phyloP scores from a whole-genome alignment of 495 filamentous ascomycete species.

The Neurospora hispaniola region DNA sequence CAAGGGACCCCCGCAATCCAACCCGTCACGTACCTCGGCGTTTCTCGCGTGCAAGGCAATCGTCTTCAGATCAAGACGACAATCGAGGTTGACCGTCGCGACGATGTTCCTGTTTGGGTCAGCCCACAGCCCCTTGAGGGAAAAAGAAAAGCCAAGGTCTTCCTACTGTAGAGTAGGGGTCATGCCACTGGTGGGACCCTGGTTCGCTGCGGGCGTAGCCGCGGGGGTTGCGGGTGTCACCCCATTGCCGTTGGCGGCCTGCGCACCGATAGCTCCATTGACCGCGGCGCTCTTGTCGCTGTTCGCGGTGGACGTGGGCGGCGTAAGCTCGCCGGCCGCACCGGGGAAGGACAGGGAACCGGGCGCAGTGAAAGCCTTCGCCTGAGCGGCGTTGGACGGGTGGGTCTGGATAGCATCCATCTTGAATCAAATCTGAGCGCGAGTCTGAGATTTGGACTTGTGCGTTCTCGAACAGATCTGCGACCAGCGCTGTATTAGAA shows the following conservation, averaged over 20 bases:
- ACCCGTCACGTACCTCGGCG: constrained; percentile 50
- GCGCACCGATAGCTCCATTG: constrained; percentile 51
- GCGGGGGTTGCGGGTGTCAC: constrained; percentile 93
- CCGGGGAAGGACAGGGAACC: constrained; percentile 85
- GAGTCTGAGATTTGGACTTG: constrained; percentile 5
- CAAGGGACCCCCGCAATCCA: constrained; percentile 10
- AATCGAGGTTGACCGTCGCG: constrained; percentile 97
- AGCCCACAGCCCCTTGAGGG: constrained; percentile 38
- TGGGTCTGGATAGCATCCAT: constrained; percentile 91
- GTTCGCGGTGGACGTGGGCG: constrained; percentile 49
- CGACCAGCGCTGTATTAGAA: constrained; percentile 4
- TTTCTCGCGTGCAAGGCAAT: constrained; percentile 97
- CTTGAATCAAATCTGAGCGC: constrained; percentile 21
- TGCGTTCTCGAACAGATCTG: constrained; percentile 16
- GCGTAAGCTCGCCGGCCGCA: constrained; percentile 69
- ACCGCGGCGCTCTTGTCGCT: constrained; percentile 34
- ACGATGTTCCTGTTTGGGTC: constrained; percentile 90
- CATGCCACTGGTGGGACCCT: constrained; percentile 69
- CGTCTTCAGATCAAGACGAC: constrained; percentile 96
- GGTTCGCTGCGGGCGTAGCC: constrained; percentile 76
- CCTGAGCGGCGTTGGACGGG: constrained; percentile 77
- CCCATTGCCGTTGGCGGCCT: constrained; percentile 56
- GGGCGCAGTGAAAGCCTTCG: constrained; percentile 81
- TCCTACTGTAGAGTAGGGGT: constrained; percentile 95
- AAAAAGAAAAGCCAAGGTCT: constrained; percentile 40